Conservation (phyloP, 768 basidiomycete species). For the Pleurotus tuoliensis region DNA sequence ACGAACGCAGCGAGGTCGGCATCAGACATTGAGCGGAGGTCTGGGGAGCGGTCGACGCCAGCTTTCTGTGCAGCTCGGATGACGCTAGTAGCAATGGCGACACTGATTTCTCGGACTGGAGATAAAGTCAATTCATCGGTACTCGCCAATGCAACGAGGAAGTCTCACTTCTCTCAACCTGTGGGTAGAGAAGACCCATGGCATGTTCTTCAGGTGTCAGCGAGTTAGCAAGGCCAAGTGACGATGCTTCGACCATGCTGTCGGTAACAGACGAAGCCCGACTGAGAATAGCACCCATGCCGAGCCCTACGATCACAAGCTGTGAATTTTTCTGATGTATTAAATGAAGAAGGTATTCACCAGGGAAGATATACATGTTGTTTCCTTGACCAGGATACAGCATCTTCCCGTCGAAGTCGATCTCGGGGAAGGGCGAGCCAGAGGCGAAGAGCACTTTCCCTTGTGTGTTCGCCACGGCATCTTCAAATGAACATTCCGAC, state of each 20-base stretch:
- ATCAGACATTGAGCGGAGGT: constrained; percentile 57
- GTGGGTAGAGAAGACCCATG: constrained; percentile 75
- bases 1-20: constrained; percentile 50
- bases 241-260: constrained; percentile 85
- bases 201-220: constrained; percentile 67
- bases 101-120: constrained; percentile 75
- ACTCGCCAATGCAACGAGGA: background rate
- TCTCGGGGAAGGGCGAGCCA: constrained; percentile 79
- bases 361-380: constrained; percentile 88
- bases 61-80: constrained; percentile 79
- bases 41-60: constrained; percentile 48
- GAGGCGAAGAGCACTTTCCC: constrained; percentile 83
- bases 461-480: constrained; percentile 67
- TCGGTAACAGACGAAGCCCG: constrained; percentile 71
- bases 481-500: constrained; percentile 76
- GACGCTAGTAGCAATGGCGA: constrained; percentile 66
- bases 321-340: background rate
- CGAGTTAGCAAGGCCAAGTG: constrained; percentile 73
- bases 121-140: constrained; percentile 6
- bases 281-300: constrained; percentile 74
- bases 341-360: constrained; percentile 23
- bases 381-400: constrained; percentile 88
- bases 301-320: constrained; percentile 50
- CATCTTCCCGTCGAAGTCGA: constrained; percentile 48
- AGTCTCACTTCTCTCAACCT: constrained; percentile 61